These are phyloP conservation scores for Leccinum disarticulatum DNA, from an alignment of 768 basidiomycete species.

Conservation along the genomic window DNA sequence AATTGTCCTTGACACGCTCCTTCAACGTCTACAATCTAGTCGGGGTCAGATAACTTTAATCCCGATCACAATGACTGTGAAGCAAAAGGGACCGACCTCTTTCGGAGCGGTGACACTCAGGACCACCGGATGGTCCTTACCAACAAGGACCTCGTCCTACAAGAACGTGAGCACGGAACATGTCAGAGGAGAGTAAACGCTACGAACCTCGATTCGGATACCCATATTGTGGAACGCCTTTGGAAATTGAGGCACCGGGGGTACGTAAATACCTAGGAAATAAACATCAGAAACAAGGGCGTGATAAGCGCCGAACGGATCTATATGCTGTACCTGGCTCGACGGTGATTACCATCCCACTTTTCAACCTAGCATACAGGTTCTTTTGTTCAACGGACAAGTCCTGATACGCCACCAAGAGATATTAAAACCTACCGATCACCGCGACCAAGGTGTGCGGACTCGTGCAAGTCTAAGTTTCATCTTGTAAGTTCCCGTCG, in stretches of 20 bases:
- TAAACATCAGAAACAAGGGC: slow-evolving; percentile 5
- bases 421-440: slow-evolving; percentile 43
- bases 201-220: slow-evolving; percentile 80
- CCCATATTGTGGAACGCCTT: slow-evolving; percentile 88
- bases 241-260: slow-evolving; percentile 74
- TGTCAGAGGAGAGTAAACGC: background rate
- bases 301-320: slow-evolving; percentile 9
- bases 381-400: slow-evolving; percentile 9
- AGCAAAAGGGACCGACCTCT: slow-evolving; percentile 51
- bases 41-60: slow-evolving; percentile 2
- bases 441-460: slow-evolving; percentile 56
- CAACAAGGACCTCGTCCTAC: slow-evolving; percentile 74
- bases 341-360: slow-evolving; percentile 90
- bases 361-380: slow-evolving; percentile 51
- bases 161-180: slow-evolving; percentile 8
- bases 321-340: slow-evolving; percentile 62
- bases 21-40: slow-evolving; percentile 71
- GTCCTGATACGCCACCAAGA: background rate
- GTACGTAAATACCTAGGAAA: slow-evolving; percentile 78
- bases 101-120: slow-evolving; percentile 77
- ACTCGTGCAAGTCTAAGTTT: slow-evolving; percentile 83
- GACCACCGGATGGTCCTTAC: slow-evolving; percentile 57
- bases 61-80: slow-evolving; percentile 1
- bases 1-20: slow-evolving; percentile 74
- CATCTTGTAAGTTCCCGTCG: slow-evolving; percentile 13